These are phyloP conservation scores for Fusarium poae DNA, from an alignment of 2,329 filamentous ascomycete genomes.

Conservation along the genomic window DNA sequence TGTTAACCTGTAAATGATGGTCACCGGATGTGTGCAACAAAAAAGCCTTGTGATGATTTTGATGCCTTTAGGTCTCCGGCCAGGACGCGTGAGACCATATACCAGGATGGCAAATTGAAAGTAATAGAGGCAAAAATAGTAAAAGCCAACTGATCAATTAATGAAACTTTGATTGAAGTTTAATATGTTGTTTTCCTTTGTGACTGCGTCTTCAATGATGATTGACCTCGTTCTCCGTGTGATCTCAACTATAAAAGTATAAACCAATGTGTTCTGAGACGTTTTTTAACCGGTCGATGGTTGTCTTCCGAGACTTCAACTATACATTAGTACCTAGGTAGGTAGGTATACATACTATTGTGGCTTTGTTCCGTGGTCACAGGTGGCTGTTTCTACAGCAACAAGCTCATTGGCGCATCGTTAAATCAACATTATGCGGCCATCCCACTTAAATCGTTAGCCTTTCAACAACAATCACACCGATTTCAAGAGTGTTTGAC, in stretches of 20 bases:
- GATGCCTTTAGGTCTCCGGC: constrained; percentile 44
- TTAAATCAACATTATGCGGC: constrained; percentile 30
- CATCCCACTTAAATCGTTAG: constrained; percentile 20
- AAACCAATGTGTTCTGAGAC: background rate
- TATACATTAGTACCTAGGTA: no score
- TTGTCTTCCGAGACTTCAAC: no score
- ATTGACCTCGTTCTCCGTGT: background rate
- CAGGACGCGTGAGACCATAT: constrained; percentile 44
- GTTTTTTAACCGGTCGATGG: background rate
- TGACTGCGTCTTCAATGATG: background rate
- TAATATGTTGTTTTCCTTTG: background rate
- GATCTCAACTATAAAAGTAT: background rate
- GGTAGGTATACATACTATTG: no score
- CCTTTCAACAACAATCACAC: constrained; percentile 32
- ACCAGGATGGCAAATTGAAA: constrained; percentile 46
- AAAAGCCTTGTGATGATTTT: constrained; percentile 45
- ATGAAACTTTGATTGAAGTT: constrained; percentile 42
- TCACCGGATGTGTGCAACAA: constrained; percentile 20
- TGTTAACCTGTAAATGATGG: constrained; percentile 80
- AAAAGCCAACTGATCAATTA: constrained; percentile 45
- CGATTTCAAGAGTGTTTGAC: constrained; percentile 27
- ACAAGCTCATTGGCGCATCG: constrained; percentile 22
- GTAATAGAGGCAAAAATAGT: constrained; percentile 50
- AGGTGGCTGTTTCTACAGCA: constrained; percentile 48
- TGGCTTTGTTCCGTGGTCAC: constrained; percentile 15